phyloP scores from a whole-genome alignment of 305 asterid genomes.

The Ilex paraguariensis region DNA sequence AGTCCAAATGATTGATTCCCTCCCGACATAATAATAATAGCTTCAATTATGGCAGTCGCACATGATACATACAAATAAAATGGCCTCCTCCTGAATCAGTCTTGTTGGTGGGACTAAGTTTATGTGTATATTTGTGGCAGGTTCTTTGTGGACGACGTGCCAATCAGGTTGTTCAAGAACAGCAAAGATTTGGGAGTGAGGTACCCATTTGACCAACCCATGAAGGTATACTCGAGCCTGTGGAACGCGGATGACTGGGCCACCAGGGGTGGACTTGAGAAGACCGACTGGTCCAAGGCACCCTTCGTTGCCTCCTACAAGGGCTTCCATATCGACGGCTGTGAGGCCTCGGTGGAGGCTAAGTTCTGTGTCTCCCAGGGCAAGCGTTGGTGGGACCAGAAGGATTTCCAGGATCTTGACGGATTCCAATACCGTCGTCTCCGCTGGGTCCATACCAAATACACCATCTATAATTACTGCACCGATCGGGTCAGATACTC shows the following conservation, averaged over 20 bases:
- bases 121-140: conserved; percentile 20
- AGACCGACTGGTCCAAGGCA: conserved; percentile 77
- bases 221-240: conserved; percentile 77
- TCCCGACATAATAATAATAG: no score
- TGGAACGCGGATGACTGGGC: conserved; percentile 90
- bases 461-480: conserved; percentile 76
- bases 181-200: conserved; percentile 52
- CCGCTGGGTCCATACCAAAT: conserved; percentile 43
- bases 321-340: conserved; percentile 75
- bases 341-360: conserved; percentile 61
- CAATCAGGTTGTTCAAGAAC: conserved; percentile 69
- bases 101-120: no score
- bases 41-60: no score
- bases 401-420: conserved; percentile 67
- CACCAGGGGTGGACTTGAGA: conserved; percentile 71
- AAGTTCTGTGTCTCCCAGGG: conserved; percentile 59
- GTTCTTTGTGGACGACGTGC: conserved; percentile 59
- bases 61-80: no score
- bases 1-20: no score
- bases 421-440: conserved; percentile 43
- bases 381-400: conserved; percentile 72
- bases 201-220: conserved; percentile 77
- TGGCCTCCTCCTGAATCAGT: no score
- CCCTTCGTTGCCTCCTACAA: conserved; percentile 72
- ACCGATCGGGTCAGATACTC: conserved; percentile 48